Evolutionary conservation across 1,284 basidiomycete species (phyloP).

Genomic region (Waitea zeae): DNA sequence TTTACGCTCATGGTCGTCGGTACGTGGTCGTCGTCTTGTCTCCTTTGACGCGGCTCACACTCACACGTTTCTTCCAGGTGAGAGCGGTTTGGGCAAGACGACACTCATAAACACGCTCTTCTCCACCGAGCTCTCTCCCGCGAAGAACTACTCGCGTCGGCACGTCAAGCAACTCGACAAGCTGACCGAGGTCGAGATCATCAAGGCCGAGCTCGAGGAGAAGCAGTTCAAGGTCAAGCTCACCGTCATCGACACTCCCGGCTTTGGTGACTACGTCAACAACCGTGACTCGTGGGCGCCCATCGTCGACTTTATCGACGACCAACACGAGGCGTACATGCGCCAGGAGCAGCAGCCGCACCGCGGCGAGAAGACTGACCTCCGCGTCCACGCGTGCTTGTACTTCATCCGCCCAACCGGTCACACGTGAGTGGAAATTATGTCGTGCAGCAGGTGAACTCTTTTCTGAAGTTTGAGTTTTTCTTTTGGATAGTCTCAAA

Average conservation of each 20-base stretch:
- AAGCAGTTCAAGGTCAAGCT: constrained; percentile 99
- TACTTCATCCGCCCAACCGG: constrained; percentile 97
- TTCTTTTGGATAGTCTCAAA: constrained; percentile 56
- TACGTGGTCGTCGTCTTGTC: constrained; percentile 27
- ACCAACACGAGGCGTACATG: constrained; percentile 99
- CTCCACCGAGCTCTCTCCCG: constrained; percentile 86
- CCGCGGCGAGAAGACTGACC: constrained; percentile 83
- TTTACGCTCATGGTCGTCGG: constrained; percentile 99
- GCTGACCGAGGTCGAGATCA: constrained; percentile 93
- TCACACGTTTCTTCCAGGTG: constrained; percentile 33
- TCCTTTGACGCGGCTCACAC: neutral
- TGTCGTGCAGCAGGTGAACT: too few species aligned
- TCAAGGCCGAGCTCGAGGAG: constrained; percentile 96
- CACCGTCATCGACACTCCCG: constrained; percentile 96
- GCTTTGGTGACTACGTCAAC: constrained; percentile 99
- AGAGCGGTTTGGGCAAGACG: constrained; percentile 90
- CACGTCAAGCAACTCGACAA: constrained; percentile 98
- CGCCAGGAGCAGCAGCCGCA: constrained; percentile 98
- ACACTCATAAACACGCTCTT: constrained; percentile 99
- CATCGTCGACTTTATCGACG: constrained; percentile 98
- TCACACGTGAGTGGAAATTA: constrained; percentile 57
- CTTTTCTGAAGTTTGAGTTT: too few species aligned
- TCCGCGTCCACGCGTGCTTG: constrained; percentile 92
- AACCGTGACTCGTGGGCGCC: constrained; percentile 97
- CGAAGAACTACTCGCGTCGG: constrained; percentile 84